Evolutionary conservation across 169 alveolate genomes (phyloP).

Genomic region (Neospora caninum): DNA sequence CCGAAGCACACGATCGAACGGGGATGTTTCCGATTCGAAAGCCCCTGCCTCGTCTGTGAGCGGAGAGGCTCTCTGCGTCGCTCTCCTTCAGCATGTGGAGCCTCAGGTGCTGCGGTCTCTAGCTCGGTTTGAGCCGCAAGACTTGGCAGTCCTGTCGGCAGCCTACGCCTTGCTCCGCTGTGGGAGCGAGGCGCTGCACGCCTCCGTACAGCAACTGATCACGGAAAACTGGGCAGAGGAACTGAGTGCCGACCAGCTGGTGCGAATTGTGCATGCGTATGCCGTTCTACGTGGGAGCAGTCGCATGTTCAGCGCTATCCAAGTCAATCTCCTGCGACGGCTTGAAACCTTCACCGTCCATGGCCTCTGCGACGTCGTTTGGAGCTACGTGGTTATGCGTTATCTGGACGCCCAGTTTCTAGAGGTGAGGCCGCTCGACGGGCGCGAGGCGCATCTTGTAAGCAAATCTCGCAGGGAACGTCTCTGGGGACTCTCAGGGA

Average conservation of each 20-base stretch:
- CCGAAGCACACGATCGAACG: background rate
- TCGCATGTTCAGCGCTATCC: slow-evolving; percentile 49
- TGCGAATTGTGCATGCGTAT: background rate
- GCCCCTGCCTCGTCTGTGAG: background rate
- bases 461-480: too few species aligned
- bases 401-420: slow-evolving; percentile 53
- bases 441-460: too few species aligned
- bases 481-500: too few species aligned
- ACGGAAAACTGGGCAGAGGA: slow-evolving; percentile 32
- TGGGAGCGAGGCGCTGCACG: slow-evolving; percentile 34
- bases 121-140: slow-evolving; percentile 25
- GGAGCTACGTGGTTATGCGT: slow-evolving; percentile 65
- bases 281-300: slow-evolving; percentile 63
- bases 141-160: slow-evolving; percentile 2
- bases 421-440: slow-evolving; percentile 31
- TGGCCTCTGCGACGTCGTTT: slow-evolving; percentile 64
- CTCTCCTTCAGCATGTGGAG: background rate
- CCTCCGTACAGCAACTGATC: slow-evolving; percentile 18
- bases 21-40: background rate
- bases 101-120: background rate
- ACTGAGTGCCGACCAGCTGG: slow-evolving; percentile 19
- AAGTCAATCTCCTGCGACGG: slow-evolving; percentile 46
- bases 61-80: slow-evolving; percentile 15
- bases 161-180: slow-evolving; percentile 42
- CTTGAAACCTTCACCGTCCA: slow-evolving; percentile 56